phyloP scores from a whole-genome alignment of 169 alveolate species.

The Eimeria tenella region DNA sequence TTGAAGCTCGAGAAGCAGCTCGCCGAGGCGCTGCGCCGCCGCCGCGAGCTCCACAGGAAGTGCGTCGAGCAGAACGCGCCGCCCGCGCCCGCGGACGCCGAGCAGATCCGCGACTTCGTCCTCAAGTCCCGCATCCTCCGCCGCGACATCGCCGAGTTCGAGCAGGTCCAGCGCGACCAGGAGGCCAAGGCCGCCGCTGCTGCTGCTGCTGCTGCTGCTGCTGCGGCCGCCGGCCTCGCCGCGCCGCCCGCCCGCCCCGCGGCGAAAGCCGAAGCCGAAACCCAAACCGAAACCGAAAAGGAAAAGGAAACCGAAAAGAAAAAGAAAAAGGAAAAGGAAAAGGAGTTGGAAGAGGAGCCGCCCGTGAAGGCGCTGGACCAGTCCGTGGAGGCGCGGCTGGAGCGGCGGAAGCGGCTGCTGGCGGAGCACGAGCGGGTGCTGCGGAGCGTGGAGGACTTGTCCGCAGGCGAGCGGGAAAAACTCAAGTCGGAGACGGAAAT shows the following conservation, averaged over 20 bases:
- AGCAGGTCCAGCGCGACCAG: background rate
- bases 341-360: background rate
- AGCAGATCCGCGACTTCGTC: background rate
- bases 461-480: background rate
- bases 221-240: background rate
- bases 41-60: background rate
- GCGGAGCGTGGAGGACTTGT: background rate
- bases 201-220: background rate
- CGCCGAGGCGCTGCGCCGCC: background rate
- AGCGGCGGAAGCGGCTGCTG: background rate
- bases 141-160: slow-evolving; percentile 11
- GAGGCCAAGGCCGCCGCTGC: background rate
- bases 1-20: slow-evolving; percentile 46
- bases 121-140: slow-evolving; percentile 20
- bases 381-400: slow-evolving; percentile 33
- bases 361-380: background rate
- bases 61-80: background rate
- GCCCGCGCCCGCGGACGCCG: background rate
- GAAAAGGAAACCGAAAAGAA: background rate
- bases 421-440: slow-evolving; percentile 31
- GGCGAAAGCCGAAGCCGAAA: background rate
- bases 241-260: background rate
- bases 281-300: background rate
- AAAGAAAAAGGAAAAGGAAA: background rate
- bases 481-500: slow-evolving; percentile 13